Evolutionary conservation across 139 green algal genomes (phyloP).

Genomic region (Desmodesmus armatus): DNA sequence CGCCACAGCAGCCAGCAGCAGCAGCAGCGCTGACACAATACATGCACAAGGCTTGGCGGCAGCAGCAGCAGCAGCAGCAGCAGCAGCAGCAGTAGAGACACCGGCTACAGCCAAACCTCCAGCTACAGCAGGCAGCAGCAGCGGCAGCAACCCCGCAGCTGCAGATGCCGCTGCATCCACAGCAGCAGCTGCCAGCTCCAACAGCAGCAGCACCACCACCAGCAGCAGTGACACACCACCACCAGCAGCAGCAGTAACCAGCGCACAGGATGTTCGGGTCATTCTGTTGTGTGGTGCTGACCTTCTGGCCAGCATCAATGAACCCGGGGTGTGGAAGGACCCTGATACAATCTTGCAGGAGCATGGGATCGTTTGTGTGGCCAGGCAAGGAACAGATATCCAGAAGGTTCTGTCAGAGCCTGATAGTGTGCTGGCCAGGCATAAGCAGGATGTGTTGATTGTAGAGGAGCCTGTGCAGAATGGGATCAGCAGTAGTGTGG

Average conservation of each 20-base stretch:
- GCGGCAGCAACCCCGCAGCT: not conserved
- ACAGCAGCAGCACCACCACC: not conserved
- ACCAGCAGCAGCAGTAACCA: not conserved
- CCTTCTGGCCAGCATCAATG: slow-evolving; percentile 75
- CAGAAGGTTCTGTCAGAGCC: slow-evolving; percentile 38
- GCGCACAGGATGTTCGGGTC: slow-evolving; percentile 29
- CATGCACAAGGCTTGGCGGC: not conserved
- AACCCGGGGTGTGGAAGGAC: slow-evolving; percentile 79
- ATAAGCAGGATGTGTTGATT: slow-evolving; percentile 46
- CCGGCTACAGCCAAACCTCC: not conserved
- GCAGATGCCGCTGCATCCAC: not conserved
- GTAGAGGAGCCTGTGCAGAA: slow-evolving; percentile 57
- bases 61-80: slow-evolving; percentile 23
- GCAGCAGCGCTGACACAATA: not conserved
- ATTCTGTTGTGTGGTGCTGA: slow-evolving; percentile 85
- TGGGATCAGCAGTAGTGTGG: slow-evolving; percentile 49
- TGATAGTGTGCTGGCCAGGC: slow-evolving; percentile 1
- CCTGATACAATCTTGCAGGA: slow-evolving; percentile 63
- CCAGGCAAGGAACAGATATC: slow-evolving; percentile 53
- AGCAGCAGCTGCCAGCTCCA: not conserved
- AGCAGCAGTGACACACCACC: not conserved
- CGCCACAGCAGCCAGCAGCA: not conserved
- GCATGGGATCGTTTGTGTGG: slow-evolving; percentile 70
- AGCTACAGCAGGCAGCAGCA: not conserved
- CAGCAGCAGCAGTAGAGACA: not conserved